phyloP scores from a whole-genome alignment of 1,284 basidiomycete genomes.

The Takashimella koratensis region DNA sequence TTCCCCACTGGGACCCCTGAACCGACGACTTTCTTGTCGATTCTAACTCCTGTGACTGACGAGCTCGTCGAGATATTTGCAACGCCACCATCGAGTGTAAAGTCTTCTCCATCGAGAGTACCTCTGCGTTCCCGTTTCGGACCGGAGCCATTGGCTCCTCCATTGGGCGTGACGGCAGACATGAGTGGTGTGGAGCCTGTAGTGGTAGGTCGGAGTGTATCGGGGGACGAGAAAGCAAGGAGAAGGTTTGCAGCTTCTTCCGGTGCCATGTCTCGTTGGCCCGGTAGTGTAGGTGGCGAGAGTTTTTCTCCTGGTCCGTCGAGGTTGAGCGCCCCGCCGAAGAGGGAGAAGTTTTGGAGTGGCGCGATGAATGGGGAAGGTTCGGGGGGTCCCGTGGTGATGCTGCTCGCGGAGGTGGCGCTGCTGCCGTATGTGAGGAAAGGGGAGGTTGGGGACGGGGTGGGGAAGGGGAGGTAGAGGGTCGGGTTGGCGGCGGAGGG shows the following conservation, averaged over 20 bases:
- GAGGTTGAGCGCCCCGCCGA: slow-evolving; percentile 34
- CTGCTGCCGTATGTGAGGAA: slow-evolving; percentile 31
- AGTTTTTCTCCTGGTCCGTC: slow-evolving; percentile 18
- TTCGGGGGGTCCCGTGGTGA: slow-evolving; percentile 27
- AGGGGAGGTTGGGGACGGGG: slow-evolving; percentile 44
- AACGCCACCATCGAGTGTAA: slow-evolving; percentile 32
- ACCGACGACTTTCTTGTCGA: not conserved
- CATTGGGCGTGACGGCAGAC: slow-evolving; percentile 8
- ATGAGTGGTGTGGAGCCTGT: slow-evolving; percentile 23
- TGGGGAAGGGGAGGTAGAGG: slow-evolving; percentile 46
- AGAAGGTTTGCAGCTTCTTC: slow-evolving; percentile 46
- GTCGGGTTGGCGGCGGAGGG: slow-evolving; percentile 31
- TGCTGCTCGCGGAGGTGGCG: slow-evolving; percentile 3
- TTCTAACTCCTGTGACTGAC: not conserved
- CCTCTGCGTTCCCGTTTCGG: slow-evolving; percentile 10
- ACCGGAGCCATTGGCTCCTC: not conserved
- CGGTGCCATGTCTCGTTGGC: slow-evolving; percentile 20
- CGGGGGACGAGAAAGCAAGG: slow-evolving; percentile 42
- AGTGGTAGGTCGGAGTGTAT: slow-evolving; percentile 30
- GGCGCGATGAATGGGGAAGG: slow-evolving; percentile 43
- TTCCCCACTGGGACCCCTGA: slow-evolving; percentile 23
- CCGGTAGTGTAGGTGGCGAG: slow-evolving; percentile 13
- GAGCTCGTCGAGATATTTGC: not conserved
- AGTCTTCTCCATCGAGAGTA: slow-evolving; percentile 39
- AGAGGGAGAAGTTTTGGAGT: slow-evolving; percentile 35